Conservation (phyloP, 208 protist species). For the Wallacemonas sp. region DNA sequence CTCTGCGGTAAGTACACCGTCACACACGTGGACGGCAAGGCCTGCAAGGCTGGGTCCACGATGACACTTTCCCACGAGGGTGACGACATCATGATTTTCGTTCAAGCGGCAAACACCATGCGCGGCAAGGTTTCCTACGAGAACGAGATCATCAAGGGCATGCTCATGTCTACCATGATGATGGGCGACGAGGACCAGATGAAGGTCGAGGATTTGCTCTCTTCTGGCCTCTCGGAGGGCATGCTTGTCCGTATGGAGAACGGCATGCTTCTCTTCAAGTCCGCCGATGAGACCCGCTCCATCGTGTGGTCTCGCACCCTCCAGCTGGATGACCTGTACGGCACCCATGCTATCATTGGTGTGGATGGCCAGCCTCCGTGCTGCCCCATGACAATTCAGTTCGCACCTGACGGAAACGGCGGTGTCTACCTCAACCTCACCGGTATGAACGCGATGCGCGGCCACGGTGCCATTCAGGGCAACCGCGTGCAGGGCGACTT, state of each 20-base stretch:
- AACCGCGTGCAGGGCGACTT: conserved; percentile 46
- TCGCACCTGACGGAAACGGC: conserved; percentile 38
- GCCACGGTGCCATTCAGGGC: conserved; percentile 48
- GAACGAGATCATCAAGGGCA: conserved; percentile 33
- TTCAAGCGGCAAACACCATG: conserved; percentile 47
- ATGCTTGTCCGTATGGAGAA: conserved; percentile 39
- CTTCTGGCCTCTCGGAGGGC: conserved; percentile 44
- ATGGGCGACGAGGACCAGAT: conserved; percentile 37
- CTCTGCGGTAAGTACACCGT: conserved; percentile 61
- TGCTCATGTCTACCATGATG: conserved; percentile 41
- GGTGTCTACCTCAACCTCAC: conserved; percentile 49
- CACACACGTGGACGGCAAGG: conserved; percentile 46
- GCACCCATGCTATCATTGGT: conserved; percentile 56
- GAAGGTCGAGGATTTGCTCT: conserved; percentile 48
- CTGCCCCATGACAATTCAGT: conserved; percentile 43
- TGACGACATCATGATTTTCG: conserved; percentile 33
- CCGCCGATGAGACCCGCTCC: conserved; percentile 28
- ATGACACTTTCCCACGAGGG: conserved; percentile 36
- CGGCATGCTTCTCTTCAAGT: conserved; percentile 45
- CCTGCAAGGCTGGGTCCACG: conserved; percentile 20
- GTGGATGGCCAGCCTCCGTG: conserved; percentile 52
- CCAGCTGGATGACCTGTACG: conserved; percentile 44
- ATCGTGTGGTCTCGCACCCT: conserved; percentile 42
- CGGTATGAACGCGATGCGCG: conserved; percentile 55
- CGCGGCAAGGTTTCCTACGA: conserved; percentile 35